Conservation (phyloP, 2,329 filamentous ascomycete genomes). For the Hymenoscyphus occultus region DNA sequence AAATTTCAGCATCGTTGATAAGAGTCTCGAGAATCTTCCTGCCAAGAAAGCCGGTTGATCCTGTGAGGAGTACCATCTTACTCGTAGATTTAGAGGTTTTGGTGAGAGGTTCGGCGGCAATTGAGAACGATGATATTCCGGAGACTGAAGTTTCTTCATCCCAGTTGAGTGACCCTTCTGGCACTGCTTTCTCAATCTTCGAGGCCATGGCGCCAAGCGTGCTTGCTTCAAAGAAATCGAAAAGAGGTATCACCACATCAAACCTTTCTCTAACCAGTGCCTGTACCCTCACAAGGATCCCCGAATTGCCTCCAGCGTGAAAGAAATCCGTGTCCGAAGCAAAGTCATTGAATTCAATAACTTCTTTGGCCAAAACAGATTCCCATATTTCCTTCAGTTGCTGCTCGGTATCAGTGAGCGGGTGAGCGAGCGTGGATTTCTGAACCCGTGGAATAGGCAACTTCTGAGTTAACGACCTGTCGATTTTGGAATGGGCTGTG, state of each 20-base stretch:
- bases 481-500: slow-evolving; percentile 36
- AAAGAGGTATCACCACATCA: slow-evolving; percentile 32
- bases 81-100: neutral
- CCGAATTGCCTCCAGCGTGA: slow-evolving; percentile 20
- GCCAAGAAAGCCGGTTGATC: slow-evolving; percentile 42
- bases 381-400: slow-evolving; percentile 19
- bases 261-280: slow-evolving; percentile 6
- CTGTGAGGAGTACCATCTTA: slow-evolving; percentile 37
- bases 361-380: slow-evolving; percentile 12
- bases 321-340: slow-evolving; percentile 21
- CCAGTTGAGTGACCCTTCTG: slow-evolving; percentile 15
- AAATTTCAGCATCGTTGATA: slow-evolving; percentile 32
- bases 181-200: slow-evolving; percentile 7
- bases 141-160: slow-evolving; percentile 14
- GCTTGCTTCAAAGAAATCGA: slow-evolving; percentile 39
- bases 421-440: neutral
- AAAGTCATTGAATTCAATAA: neutral
- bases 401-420: slow-evolving; percentile 7
- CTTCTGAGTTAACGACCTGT: slow-evolving; percentile 27
- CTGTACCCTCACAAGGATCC: slow-evolving; percentile 19
- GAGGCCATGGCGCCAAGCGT: slow-evolving; percentile 39
- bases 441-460: slow-evolving; percentile 13
- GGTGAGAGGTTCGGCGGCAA: neutral
- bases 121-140: neutral
- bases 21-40: slow-evolving; percentile 39